These are phyloP conservation scores for Flaveria bidentis DNA, from an alignment of 129 eudicot species.

Conservation along the genomic window DNA sequence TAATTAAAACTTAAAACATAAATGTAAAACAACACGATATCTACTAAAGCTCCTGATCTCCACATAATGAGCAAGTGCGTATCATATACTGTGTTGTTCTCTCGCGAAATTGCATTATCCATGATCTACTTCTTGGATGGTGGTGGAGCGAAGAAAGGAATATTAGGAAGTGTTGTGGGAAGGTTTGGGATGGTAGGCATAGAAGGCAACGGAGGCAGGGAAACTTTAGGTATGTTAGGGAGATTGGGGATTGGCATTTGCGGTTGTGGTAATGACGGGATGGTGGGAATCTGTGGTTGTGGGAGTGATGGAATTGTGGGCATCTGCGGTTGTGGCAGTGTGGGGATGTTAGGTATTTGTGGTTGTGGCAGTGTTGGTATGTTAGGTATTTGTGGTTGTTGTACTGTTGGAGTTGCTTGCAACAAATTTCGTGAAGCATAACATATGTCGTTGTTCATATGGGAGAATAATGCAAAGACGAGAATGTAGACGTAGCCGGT, in stretches of 20 bases:
- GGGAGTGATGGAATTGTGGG: conserved; percentile 22
- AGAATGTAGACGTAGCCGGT: conserved; percentile 11
- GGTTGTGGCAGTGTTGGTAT: conserved; percentile 25
- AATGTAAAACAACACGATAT: no score
- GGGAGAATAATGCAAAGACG: conserved; percentile 8
- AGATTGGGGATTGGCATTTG: conserved; percentile 20
- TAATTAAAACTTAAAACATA: no score
- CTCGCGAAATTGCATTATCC: no score
- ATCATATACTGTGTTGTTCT: no score
- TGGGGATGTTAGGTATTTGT: conserved; percentile 26
- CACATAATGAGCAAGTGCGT: no score
- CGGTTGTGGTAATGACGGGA: conserved; percentile 10
- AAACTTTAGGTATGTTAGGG: conserved; percentile 14
- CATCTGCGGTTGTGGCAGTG: conserved; percentile 30
- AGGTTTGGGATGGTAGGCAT: conserved; percentile 26
- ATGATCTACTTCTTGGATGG: conserved; percentile 13
- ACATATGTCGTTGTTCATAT: conserved; percentile 17
- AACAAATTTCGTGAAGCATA: conserved; percentile 34
- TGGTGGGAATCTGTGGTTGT: conserved; percentile 28
- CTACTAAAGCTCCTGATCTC: no score
- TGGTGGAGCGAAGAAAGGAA: conserved; percentile 31
- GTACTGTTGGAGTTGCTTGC: conserved; percentile 21
- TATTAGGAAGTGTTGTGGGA: conserved; percentile 22
- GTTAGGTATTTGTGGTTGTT: conserved; percentile 32
- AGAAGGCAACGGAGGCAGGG: conserved; percentile 23